phyloP scores from a whole-genome alignment of 2,329 filamentous ascomycete genomes.

The Colletotrichum neosansevieriae region DNA sequence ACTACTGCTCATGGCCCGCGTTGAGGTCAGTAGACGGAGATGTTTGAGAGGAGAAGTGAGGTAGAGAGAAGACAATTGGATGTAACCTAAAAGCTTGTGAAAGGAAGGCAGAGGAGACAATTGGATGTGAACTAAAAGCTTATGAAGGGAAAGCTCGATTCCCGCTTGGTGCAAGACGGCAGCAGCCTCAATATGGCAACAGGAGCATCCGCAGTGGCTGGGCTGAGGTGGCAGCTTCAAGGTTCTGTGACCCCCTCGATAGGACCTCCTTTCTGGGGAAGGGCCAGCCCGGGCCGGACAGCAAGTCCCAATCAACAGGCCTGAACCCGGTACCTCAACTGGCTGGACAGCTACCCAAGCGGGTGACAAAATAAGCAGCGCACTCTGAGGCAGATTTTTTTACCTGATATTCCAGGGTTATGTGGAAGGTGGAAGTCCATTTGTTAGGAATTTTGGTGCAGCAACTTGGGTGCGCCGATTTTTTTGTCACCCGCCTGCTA shows the following conservation, averaged over 20 bases:
- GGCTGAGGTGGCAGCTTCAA: not conserved
- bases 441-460: no score
- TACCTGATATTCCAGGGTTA: no score
- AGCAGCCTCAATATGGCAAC: not conserved
- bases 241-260: not conserved
- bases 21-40: not conserved
- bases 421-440: no score
- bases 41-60: not conserved
- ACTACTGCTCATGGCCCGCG: conserved; percentile 11
- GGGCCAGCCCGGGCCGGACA: no score
- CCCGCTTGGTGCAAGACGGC: not conserved
- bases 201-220: not conserved
- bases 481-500: no score
- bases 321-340: no score
- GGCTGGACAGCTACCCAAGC: no score
- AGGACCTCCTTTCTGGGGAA: not conserved
- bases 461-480: no score
- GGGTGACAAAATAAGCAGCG: no score
- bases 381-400: no score
- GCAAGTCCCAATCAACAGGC: no score
- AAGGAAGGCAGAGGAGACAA: not conserved
- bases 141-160: not conserved
- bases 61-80: not conserved
- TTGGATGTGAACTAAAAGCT: not conserved
- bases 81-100: not conserved